Evolutionary conservation across 331 rosid species (phyloP).

Genomic region (Prunus yedoensis): DNA sequence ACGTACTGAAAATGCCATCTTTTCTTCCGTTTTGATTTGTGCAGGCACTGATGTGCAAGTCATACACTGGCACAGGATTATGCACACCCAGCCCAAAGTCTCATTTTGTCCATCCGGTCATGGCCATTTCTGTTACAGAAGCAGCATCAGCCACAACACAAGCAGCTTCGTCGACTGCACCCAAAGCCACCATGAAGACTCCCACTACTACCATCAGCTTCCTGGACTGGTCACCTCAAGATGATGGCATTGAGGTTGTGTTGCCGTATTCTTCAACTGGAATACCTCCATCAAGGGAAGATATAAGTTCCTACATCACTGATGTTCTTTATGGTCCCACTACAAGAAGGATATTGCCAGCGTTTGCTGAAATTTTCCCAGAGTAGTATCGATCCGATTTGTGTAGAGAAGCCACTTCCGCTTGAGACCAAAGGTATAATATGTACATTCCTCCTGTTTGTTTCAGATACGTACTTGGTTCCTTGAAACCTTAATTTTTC

Average conservation of each 20-base stretch:
- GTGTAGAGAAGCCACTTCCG: conserved; percentile 12
- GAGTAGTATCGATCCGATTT: conserved; percentile 16
- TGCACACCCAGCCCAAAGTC: conserved; percentile 26
- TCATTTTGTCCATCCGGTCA: conserved; percentile 25
- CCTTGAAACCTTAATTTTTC: background rate
- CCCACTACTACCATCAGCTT: too few relatives aligned
- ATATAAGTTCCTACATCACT: too few relatives aligned
- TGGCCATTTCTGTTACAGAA: conserved; percentile 12
- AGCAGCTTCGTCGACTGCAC: conserved; percentile 32
- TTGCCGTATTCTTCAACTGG: too few relatives aligned
- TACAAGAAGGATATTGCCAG: conserved; percentile 40
- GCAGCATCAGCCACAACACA: conserved; percentile 18
- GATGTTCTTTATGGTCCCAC: too few relatives aligned
- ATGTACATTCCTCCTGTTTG: conserved; percentile 4
- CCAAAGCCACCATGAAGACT: too few relatives aligned
- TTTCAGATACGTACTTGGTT: background rate
- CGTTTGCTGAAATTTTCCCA: conserved; percentile 38
- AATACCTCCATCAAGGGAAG: too few relatives aligned
- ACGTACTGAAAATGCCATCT: background rate
- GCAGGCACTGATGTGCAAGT: conserved; percentile 29
- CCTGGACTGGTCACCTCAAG: too few relatives aligned
- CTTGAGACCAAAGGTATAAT: conserved; percentile 11
- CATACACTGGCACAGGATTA: conserved; percentile 27
- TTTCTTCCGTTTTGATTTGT: conserved; percentile 25
- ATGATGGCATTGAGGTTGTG: too few relatives aligned